Conservation (phyloP, 805 yeast species). For the Saturnispora sanitii region DNA sequence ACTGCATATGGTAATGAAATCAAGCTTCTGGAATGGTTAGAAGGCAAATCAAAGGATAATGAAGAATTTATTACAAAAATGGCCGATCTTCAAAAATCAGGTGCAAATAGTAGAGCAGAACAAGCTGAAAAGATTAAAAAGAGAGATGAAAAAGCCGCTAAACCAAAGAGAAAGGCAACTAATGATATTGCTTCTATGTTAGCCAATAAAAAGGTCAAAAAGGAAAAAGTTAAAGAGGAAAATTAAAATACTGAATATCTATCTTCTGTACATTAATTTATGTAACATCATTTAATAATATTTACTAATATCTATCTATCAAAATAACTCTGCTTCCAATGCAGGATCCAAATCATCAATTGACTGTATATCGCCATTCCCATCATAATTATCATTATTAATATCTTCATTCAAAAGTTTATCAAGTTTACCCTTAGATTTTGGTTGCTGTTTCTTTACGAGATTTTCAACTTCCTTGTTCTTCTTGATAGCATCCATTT, state of each 20-base stretch:
- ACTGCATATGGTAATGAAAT: slow-evolving; percentile 70
- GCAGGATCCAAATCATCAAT: slow-evolving; percentile 4
- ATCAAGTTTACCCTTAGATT: slow-evolving; percentile 20
- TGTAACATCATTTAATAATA: background rate
- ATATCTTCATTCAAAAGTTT: slow-evolving; percentile 23
- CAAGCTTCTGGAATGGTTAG: slow-evolving; percentile 72
- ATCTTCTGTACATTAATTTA: background rate
- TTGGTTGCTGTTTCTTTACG: slow-evolving; percentile 18
- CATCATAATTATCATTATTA: slow-evolving; percentile 12
- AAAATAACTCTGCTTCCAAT: slow-evolving; percentile 6
- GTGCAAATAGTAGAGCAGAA: slow-evolving; percentile 61
- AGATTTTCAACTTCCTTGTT: slow-evolving; percentile 18
- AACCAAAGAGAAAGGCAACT: slow-evolving; percentile 14
- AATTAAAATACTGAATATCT: background rate
- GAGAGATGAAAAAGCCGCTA: slow-evolving; percentile 30
- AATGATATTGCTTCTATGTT: slow-evolving; percentile 20
- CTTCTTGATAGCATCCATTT: slow-evolving; percentile 9
- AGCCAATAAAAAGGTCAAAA: slow-evolving; percentile 17
- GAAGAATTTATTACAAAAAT: slow-evolving; percentile 42
- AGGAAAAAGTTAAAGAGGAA: slow-evolving; percentile 1
- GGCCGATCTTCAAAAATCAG: slow-evolving; percentile 43
- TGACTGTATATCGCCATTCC: slow-evolving; percentile 2
- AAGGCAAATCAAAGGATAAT: slow-evolving; percentile 45
- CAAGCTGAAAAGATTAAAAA: slow-evolving; percentile 56
- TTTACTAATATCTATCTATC: background rate